phyloP scores from a whole-genome alignment of 345 rosid species.

The Triadica sebifera region DNA sequence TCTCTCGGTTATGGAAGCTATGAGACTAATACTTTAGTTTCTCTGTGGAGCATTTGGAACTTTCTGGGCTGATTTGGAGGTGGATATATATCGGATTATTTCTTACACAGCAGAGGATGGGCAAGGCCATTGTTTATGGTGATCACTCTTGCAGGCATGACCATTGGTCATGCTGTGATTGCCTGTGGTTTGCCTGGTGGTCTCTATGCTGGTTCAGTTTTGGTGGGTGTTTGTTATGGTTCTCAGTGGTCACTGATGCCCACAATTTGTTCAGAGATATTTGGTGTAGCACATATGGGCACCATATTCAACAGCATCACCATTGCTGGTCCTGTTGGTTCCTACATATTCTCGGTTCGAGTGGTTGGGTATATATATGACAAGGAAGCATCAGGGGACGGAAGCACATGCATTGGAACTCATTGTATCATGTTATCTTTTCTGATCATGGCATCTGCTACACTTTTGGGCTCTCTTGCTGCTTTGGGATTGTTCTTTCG shows the following conservation, averaged over 20 bases:
- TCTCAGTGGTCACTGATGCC: conserved; percentile 62
- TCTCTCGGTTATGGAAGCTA: conserved; percentile 44
- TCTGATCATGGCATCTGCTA: conserved; percentile 42
- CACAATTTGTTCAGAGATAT: conserved; percentile 48
- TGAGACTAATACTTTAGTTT: conserved; percentile 37
- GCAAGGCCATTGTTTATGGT: conserved; percentile 57
- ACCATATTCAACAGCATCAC: conserved; percentile 53
- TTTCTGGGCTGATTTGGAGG: conserved; percentile 49
- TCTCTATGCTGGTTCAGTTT: conserved; percentile 39
- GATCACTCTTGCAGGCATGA: conserved; percentile 41
- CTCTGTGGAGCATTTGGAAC: conserved; percentile 54
- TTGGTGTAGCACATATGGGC: conserved; percentile 47
- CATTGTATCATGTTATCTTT: conserved; percentile 51
- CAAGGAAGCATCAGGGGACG: conserved; percentile 34
- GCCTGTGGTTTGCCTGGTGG: conserved; percentile 49
- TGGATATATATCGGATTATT: conserved; percentile 43
- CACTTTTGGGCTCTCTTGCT: conserved; percentile 41
- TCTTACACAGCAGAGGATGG: conserved; percentile 38
- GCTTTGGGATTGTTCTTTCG: conserved; percentile 40
- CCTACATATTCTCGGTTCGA: conserved; percentile 49
- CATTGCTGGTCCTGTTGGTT: conserved; percentile 52
- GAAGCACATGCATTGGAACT: conserved; percentile 35
- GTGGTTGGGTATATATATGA: conserved; percentile 52
- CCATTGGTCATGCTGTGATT: conserved; percentile 42
- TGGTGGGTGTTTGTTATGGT: conserved; percentile 54